Evolutionary conservation across 225 moss, liverwort and hornwort genomes (phyloP).

Genomic region (Thuidium tamariscinum): DNA sequence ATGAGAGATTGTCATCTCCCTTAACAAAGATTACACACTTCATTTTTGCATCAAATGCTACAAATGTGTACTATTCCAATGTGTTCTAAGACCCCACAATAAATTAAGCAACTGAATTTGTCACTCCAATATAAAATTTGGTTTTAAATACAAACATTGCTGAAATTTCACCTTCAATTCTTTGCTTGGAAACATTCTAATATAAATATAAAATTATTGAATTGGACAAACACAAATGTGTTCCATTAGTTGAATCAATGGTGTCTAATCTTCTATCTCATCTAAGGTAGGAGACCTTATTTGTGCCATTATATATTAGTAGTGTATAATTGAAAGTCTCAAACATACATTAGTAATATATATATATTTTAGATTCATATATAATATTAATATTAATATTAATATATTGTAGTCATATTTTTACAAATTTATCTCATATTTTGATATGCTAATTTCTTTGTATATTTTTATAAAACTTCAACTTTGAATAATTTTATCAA

Average conservation of each 20-base stretch:
- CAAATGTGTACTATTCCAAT: accelerated
- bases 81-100: background rate
- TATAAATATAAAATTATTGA: background rate
- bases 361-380: too few relatives aligned
- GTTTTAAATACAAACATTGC: background rate
- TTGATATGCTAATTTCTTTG: background rate
- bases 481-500: background rate
- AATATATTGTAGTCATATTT: background rate
- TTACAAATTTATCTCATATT: too few relatives aligned
- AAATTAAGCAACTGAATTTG: background rate
- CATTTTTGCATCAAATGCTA: background rate
- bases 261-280: background rate
- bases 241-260: background rate
- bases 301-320: too few relatives aligned
- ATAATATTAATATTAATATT: too few relatives aligned
- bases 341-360: too few relatives aligned
- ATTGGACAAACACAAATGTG: background rate
- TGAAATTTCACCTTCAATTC: background rate
- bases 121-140: background rate
- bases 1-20: background rate
- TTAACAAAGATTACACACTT: background rate
- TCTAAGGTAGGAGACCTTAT: too few relatives aligned
- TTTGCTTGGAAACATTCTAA: background rate
- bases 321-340: too few relatives aligned
- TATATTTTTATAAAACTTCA: background rate